Conservation (phyloP, 805 yeast species). For the Candida ascalaphidarum region DNA sequence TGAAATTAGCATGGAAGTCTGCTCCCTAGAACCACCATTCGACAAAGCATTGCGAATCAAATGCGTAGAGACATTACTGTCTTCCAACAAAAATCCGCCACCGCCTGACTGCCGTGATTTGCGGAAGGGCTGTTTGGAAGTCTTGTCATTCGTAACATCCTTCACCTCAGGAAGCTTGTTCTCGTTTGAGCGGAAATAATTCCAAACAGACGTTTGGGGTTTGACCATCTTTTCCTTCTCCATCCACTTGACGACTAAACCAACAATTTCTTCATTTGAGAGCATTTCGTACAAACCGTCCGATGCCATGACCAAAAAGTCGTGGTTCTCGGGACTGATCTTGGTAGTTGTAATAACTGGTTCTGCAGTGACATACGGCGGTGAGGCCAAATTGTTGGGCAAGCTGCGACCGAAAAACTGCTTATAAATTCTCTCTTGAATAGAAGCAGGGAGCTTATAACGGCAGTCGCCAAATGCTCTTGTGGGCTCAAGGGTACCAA, state of each 20-base stretch:
- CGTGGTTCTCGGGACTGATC: constrained; percentile 61
- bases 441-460: constrained; percentile 71
- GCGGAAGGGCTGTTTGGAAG: constrained; percentile 71
- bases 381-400: constrained; percentile 69
- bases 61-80: constrained; percentile 87
- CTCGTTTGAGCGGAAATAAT: constrained; percentile 30
- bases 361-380: constrained; percentile 96
- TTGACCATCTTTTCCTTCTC: constrained; percentile 58
- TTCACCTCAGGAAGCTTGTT: constrained; percentile 53
- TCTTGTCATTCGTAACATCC: constrained; percentile 51
- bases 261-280: constrained; percentile 86
- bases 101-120: constrained; percentile 30
- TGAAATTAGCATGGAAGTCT: constrained; percentile 78
- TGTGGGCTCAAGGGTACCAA: constrained; percentile 91
- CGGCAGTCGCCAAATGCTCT: constrained; percentile 97
- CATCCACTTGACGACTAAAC: constrained; percentile 90
- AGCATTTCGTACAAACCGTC: constrained; percentile 93
- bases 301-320: constrained; percentile 85
- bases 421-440: constrained; percentile 66
- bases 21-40: constrained; percentile 80
- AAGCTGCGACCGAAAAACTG: constrained; percentile 75
- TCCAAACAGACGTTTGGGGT: constrained; percentile 41
- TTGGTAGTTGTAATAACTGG: constrained; percentile 84
- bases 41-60: constrained; percentile 86
- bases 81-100: constrained; percentile 55